Conservation (phyloP, 208 protist genomes). For the Crithidia expoeki region DNA sequence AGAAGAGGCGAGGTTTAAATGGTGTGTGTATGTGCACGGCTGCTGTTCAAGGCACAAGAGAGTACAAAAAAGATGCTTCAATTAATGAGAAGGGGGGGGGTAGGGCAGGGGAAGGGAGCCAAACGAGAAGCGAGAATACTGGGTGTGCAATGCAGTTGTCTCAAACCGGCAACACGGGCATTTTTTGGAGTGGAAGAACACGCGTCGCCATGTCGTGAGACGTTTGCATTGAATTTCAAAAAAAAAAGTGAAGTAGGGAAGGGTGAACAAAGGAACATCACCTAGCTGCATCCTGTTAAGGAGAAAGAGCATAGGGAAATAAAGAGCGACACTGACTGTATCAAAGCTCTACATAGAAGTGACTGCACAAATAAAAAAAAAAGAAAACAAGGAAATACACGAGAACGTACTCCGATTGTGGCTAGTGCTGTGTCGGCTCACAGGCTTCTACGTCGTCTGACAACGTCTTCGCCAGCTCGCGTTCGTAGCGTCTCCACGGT, state of each 20-base stretch:
- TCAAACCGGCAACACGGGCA: neutral
- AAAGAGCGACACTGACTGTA: no score
- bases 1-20: neutral
- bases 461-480: slow-evolving; percentile 1
- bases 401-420: neutral
- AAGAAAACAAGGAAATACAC: slow-evolving; percentile 10
- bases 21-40: neutral
- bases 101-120: neutral
- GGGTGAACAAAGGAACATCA: no score
- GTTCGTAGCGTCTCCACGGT: slow-evolving; percentile 29
- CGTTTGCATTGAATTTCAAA: neutral
- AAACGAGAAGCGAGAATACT: neutral
- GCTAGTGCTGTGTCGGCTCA: neutral
- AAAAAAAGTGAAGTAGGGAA: no score
- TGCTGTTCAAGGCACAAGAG: neutral
- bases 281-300: no score
- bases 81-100: neutral
- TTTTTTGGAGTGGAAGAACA: slow-evolving; percentile 5
- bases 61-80: neutral
- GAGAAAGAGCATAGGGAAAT: no score
- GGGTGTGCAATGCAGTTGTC: neutral
- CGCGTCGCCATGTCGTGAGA: slow-evolving; percentile 4
- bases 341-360: no score
- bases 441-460: neutral
- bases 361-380: neutral